phyloP scores from a whole-genome alignment of 768 basidiomycete species.

The Cystofilobasidium ferigula region DNA sequence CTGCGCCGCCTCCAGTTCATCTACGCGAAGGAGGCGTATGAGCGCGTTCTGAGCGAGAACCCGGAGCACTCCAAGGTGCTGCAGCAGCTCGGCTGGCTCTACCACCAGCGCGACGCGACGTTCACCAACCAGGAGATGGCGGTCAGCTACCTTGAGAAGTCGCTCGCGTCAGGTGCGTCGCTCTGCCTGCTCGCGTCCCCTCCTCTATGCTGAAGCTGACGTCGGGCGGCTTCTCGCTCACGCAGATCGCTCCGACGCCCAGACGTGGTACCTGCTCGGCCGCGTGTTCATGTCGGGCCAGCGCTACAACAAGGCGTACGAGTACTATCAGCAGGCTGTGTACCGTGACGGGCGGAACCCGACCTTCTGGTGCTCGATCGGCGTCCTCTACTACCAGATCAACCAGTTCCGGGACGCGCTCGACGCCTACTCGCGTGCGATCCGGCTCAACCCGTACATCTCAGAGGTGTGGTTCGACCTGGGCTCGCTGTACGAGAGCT shows the following conservation, averaged over 20 bases:
- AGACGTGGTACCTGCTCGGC: slow-evolving; percentile 97
- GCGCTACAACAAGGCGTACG: slow-evolving; percentile 99
- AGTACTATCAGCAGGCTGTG: slow-evolving; percentile 97
- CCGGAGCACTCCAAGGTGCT: slow-evolving; percentile 92
- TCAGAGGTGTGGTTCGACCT: slow-evolving; percentile 92
- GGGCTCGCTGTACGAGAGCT: slow-evolving; percentile 90
- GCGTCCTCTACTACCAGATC: slow-evolving; percentile 98
- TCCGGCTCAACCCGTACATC: slow-evolving; percentile 97
- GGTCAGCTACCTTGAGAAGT: slow-evolving; percentile 85
- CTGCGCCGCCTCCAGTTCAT: slow-evolving; percentile 51
- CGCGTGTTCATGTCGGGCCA: slow-evolving; percentile 97
- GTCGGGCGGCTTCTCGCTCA: background rate
- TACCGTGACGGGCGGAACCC: slow-evolving; percentile 98
- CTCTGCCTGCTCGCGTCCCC: background rate
- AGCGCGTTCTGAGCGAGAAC: slow-evolving; percentile 84
- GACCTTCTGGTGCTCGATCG: slow-evolving; percentile 99
- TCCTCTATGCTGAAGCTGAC: background rate
- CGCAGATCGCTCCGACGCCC: slow-evolving; percentile 82
- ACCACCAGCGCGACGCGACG: slow-evolving; percentile 85
- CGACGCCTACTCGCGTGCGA: slow-evolving; percentile 96
- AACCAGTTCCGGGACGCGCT: slow-evolving; percentile 98
- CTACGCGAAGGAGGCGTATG: slow-evolving; percentile 87
- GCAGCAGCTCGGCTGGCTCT: slow-evolving; percentile 95
- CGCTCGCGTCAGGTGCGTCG: slow-evolving; percentile 76
- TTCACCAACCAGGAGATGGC: slow-evolving; percentile 95